Evolutionary conservation across 2,329 filamentous ascomycete genomes (phyloP).

Genomic region (Decorospora gaudefroyi): DNA sequence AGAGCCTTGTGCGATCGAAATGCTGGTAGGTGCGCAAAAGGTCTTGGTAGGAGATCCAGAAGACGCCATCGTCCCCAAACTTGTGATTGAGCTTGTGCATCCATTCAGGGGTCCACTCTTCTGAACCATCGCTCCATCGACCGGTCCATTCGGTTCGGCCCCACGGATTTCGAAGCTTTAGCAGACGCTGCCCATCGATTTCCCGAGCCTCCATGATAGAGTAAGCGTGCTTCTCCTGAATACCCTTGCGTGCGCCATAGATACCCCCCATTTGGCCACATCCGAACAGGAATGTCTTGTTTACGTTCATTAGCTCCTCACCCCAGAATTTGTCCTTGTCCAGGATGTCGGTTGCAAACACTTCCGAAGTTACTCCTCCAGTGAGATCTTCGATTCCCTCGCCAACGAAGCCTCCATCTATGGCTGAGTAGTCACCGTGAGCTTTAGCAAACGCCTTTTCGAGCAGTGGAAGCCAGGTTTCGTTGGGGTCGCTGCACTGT

Average conservation of each 20-base stretch:
- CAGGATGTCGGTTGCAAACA: conserved; percentile 71
- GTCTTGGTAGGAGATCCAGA: conserved; percentile 65
- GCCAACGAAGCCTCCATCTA: conserved; percentile 74
- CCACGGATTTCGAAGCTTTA: conserved; percentile 71
- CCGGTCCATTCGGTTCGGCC: conserved; percentile 80
- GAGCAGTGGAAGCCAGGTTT: conserved; percentile 79
- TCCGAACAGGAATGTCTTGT: conserved; percentile 78
- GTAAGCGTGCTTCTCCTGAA: conserved; percentile 59
- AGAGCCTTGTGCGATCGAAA: conserved; percentile 64
- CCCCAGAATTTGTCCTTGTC: conserved; percentile 83
- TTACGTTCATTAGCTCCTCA: conserved; percentile 77
- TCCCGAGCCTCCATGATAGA: conserved; percentile 65
- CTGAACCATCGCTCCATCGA: conserved; percentile 79
- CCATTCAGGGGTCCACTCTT: conserved; percentile 83
- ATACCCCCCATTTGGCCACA: conserved; percentile 68
- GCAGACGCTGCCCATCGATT: conserved; percentile 60
- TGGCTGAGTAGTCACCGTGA: conserved; percentile 76
- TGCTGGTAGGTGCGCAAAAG: conserved; percentile 62
- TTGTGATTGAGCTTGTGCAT: conserved; percentile 72
- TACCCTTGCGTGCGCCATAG: conserved; percentile 59
- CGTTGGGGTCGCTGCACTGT: conserved; percentile 73
- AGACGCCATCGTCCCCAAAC: conserved; percentile 75
- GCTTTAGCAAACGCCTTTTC: conserved; percentile 87
- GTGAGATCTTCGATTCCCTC: conserved; percentile 65
- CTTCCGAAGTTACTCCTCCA: conserved; percentile 70